phyloP scores from a whole-genome alignment of 202 grass and related monocot species.

The Dendrocalamus latiflorus region DNA sequence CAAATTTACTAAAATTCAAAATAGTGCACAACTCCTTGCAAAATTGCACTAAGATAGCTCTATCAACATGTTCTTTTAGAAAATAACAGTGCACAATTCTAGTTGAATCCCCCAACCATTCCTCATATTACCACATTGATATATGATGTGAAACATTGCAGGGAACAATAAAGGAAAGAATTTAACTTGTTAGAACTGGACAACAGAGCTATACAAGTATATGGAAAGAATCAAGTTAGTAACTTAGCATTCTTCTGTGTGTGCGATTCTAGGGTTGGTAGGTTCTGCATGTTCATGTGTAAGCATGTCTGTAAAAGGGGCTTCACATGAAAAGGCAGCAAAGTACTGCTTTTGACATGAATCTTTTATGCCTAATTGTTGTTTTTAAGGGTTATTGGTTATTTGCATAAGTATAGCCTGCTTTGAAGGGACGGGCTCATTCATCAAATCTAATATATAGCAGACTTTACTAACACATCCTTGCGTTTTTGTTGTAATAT shows the following conservation, averaged over 20 bases:
- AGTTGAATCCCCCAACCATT: background rate
- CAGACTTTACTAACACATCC: background rate
- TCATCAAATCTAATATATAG: background rate
- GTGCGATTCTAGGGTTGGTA: background rate
- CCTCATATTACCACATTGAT: background rate
- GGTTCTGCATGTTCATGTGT: background rate
- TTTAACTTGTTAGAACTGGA: constrained; percentile 2
- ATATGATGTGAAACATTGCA: background rate
- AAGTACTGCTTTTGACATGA: background rate
- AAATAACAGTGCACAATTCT: background rate
- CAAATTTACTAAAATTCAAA: constrained; percentile 14
- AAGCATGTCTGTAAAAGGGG: background rate
- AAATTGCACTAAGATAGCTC: background rate
- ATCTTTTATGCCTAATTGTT: background rate
- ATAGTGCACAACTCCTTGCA: background rate
- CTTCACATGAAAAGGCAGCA: background rate
- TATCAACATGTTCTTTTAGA: background rate
- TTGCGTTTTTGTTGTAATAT: background rate
- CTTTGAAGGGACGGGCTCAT: background rate
- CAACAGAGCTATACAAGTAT: background rate
- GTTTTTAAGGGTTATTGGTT: background rate
- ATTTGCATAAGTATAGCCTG: background rate
- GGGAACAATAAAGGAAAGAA: background rate
- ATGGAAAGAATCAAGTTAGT: background rate
- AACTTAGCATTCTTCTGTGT: background rate